Evolutionary conservation across 495 filamentous ascomycete species (phyloP), one percentile per base, ranked within the genome.

Genomic region (Talaromyces adpressus): DNA sequence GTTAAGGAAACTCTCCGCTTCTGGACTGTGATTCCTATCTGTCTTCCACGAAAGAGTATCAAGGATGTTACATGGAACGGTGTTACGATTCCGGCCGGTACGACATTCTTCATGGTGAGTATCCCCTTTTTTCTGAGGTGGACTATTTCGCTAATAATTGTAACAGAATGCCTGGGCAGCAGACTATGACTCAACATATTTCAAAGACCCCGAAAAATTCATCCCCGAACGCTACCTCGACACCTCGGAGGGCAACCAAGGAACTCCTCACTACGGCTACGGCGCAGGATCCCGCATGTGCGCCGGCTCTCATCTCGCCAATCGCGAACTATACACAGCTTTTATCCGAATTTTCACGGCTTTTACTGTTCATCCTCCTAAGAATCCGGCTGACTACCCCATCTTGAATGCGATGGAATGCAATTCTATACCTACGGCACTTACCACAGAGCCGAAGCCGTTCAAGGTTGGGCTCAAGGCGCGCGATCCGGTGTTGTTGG

Each of bases 21-120:
- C 76, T 91, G 84, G 82, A 87, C 84, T 2, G 87, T 91, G n/a
- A 85, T 90, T 65, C 86, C 88, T 3, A 87, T 90, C 65, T 88
- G 86, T 65, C 77, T 91, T 6, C 88, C 88, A 0, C 79, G 87
- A 4, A 82, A 81, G 25, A 85, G 75, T 65, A 84, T 85, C 71
- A 87, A 87, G 68, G 84, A 87, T 58, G 87, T 90, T 53, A 69
- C 76, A 32, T 90, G 80, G 71, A 77, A 86, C 30, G 80, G 82
- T 12, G 79, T 81, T 0, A 78, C 73, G 1, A 88, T 89, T 16
- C 87, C 87, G 0, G 80, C 85, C 1, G 85, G 85, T 1, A 90
- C 85, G 4, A 82, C 83, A 11, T 88, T 90, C 67, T 87, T 87
- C 70, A 85, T 89, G 83, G 82, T 82, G 69, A 36, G 69, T 36